These are phyloP conservation scores for Ophiostoma angusticollis DNA, from an alignment of 2,329 filamentous ascomycete genomes.

Conservation along the genomic window DNA sequence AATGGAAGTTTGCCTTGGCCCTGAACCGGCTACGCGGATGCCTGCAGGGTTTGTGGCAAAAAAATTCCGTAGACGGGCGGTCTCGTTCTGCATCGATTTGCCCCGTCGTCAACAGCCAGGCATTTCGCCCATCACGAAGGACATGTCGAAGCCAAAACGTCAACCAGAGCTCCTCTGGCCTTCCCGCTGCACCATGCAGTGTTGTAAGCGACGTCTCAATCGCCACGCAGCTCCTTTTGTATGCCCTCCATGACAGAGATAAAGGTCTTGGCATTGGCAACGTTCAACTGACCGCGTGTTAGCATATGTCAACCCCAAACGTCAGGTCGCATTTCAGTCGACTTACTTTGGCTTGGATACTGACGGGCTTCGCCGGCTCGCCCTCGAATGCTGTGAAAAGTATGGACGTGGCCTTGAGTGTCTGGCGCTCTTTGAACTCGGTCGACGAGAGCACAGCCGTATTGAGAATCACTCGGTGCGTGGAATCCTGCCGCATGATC, in stretches of 20 bases:
- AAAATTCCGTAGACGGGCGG: too few species aligned
- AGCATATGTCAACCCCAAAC: neutral
- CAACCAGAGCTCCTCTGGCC: too few species aligned
- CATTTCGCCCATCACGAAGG: too few species aligned
- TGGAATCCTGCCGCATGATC: slow-evolving; percentile 84
- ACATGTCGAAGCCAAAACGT: too few species aligned
- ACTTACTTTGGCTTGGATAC: slow-evolving; percentile 48
- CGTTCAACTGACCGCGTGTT: slow-evolving; percentile 32
- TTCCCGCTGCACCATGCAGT: too few species aligned
- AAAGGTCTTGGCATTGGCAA: slow-evolving; percentile 39
- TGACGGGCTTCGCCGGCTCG: slow-evolving; percentile 39
- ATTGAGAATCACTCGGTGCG: slow-evolving; percentile 76
- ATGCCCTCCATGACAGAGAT: slow-evolving; percentile 36
- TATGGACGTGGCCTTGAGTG: slow-evolving; percentile 57
- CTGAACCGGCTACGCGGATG: too few species aligned
- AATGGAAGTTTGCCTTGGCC: too few species aligned
- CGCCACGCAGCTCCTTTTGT: slow-evolving; percentile 33
- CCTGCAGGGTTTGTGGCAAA: too few species aligned
- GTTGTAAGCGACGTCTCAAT: too few species aligned
- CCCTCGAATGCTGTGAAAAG: slow-evolving; percentile 52
- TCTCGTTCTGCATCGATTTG: too few species aligned
- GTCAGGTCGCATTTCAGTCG: neutral
- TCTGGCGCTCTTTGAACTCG: slow-evolving; percentile 65
- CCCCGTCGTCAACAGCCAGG: too few species aligned
- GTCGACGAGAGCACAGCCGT: slow-evolving; percentile 66